These are phyloP conservation scores for Scleromitrula shiraiana DNA, from an alignment of 2,329 filamentous ascomycete species.

Conservation along the genomic window DNA sequence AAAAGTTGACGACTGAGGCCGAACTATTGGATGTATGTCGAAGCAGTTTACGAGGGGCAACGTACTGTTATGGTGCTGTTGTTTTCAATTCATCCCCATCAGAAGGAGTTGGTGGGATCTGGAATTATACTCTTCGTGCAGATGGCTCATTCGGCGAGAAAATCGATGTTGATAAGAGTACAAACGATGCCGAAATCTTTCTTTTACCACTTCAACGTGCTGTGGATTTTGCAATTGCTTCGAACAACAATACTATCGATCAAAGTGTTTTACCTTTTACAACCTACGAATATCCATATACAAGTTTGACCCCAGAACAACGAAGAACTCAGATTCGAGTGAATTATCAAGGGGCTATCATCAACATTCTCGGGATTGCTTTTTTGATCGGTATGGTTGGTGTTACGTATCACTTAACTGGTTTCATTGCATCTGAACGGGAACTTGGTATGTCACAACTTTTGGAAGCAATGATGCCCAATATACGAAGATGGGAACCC, in stretches of 20 bases:
- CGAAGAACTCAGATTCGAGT: slow-evolving; percentile 56
- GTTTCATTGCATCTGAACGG: slow-evolving; percentile 76
- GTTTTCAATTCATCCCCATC: slow-evolving; percentile 68
- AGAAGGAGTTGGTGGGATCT: slow-evolving; percentile 57
- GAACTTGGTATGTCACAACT: slow-evolving; percentile 83
- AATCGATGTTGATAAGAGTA: slow-evolving; percentile 54
- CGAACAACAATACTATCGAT: slow-evolving; percentile 38
- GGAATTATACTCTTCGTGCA: slow-evolving; percentile 81
- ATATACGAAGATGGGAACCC: slow-evolving; percentile 63
- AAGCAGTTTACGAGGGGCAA: slow-evolving; percentile 57
- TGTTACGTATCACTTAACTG: slow-evolving; percentile 79
- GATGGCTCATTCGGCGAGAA: slow-evolving; percentile 62
- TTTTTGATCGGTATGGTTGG: slow-evolving; percentile 76
- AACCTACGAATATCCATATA: slow-evolving; percentile 68
- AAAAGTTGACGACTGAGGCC: slow-evolving; percentile 45
- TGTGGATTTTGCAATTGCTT: slow-evolving; percentile 65
- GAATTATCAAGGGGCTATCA: slow-evolving; percentile 64
- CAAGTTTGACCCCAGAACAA: slow-evolving; percentile 60
- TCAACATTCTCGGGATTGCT: slow-evolving; percentile 67
- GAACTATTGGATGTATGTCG: slow-evolving; percentile 56
- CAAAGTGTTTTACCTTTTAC: slow-evolving; percentile 34
- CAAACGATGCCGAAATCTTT: slow-evolving; percentile 73
- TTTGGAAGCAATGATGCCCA: slow-evolving; percentile 87
- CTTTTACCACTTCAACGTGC: slow-evolving; percentile 71
- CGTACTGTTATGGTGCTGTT: slow-evolving; percentile 64